Conservation (phyloP, 352 stramenopile species). For the Phytophthora europaea region DNA sequence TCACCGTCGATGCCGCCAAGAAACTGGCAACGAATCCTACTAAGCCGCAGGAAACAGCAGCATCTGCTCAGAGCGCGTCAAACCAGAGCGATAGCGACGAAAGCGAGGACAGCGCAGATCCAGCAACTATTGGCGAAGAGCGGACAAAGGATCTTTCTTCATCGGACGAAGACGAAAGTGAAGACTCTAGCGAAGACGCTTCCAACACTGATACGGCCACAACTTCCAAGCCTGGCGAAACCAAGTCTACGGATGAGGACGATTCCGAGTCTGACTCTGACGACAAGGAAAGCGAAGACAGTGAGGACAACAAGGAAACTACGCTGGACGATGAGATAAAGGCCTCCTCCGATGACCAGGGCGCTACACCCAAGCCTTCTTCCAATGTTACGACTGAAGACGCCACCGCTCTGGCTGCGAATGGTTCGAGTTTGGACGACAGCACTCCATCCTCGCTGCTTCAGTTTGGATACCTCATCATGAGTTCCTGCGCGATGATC, state of each 20-base stretch:
- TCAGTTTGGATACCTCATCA: slow-evolving; percentile 70
- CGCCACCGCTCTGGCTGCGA: slow-evolving; percentile 33
- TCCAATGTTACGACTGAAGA: slow-evolving; percentile 9
- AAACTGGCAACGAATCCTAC: background rate
- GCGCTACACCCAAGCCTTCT: slow-evolving; percentile 8
- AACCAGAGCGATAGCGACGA: slow-evolving; percentile 26
- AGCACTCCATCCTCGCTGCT: slow-evolving; percentile 51
- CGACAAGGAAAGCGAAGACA: slow-evolving; percentile 25
- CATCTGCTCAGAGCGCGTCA: slow-evolving; percentile 12
- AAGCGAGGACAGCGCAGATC: slow-evolving; percentile 20
- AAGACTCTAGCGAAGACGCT: slow-evolving; percentile 29
- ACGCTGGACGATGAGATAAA: slow-evolving; percentile 44
- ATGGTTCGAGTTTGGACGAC: slow-evolving; percentile 31
- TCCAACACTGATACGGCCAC: background rate
- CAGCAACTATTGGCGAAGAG: slow-evolving; percentile 6
- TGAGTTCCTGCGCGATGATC: slow-evolving; percentile 69
- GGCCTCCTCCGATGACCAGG: slow-evolving; percentile 11
- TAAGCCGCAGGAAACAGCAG: background rate
- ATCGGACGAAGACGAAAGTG: slow-evolving; percentile 15
- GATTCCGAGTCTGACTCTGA: slow-evolving; percentile 29
- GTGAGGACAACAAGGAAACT: slow-evolving; percentile 32
- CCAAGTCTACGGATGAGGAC: slow-evolving; percentile 2
- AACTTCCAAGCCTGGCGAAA: slow-evolving; percentile 9
- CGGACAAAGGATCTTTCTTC: slow-evolving; percentile 4
- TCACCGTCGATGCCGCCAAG: slow-evolving; percentile 38